Evolutionary conservation across 306 rosid genomes (phyloP), one percentile per base, ranked within the genome.

Genomic region (Fragaria vesca): DNA sequence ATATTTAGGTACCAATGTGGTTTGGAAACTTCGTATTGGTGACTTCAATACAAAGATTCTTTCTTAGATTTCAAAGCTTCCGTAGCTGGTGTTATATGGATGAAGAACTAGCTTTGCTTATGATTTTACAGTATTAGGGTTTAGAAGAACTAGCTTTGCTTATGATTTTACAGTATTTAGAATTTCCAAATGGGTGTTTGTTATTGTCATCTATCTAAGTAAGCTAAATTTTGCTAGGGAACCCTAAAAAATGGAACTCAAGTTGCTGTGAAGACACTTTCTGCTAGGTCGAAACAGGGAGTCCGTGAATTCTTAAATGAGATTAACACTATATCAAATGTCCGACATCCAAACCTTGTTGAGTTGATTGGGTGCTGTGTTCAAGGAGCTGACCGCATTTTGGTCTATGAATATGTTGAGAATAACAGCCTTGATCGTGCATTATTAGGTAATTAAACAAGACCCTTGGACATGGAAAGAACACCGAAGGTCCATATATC

Each of bases 261-360:
- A 38, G 80, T 96, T 80, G 99, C 99, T n/a, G 90, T 96, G 86
- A 96, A 93, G 86, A 88, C 90, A 67, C 99, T 96, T 80, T 84
- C 99, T 34, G 87, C 85, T 62, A 88, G 89, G 55, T 96, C 98
- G n/a, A 90, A 74, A 94, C 98, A 96, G 71, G 99, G 99, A 73
- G 90, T 88, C 57, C 85, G 81, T 10, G 97, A 96, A 81, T 96
- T 96, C 85, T 82, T 93, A 76, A 83, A 92, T 3, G 98, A 96
- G 84, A 90, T 96, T 32, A 84, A 83, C 34, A 87, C 96, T 32
- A 89, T 96, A 72, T 86, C 98, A 72, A 88, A 85, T 82, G 97
- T 91, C 48, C 88, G 65, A 84, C 99, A 93, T 86, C 88, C 89
- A 76, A 91, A 93, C 81, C 98, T 93, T 82, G 94, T 96, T 75